phyloP scores from a whole-genome alignment of 805 yeast species.

The Myxozyma nipponensis region DNA sequence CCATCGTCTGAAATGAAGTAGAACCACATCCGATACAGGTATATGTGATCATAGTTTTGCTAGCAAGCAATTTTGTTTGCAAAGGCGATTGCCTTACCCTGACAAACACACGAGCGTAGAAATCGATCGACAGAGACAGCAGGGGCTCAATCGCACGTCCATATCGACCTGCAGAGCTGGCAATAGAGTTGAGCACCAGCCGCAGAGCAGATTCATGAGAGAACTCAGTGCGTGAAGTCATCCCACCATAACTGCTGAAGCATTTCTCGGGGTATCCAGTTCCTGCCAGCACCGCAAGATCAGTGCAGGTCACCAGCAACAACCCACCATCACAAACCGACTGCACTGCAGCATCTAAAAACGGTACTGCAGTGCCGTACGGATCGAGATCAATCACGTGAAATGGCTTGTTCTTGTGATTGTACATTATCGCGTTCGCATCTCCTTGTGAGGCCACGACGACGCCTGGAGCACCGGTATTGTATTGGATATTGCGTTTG shows the following conservation, averaged over 20 bases:
- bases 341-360: conserved; percentile 86
- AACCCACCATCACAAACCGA: conserved; percentile 80
- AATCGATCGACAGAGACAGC: conserved; percentile 81
- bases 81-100: conserved; percentile 74
- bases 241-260: conserved; percentile 91
- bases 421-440: conserved; percentile 80
- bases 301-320: conserved; percentile 90
- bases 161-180: conserved; percentile 83
- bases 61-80: conserved; percentile 72
- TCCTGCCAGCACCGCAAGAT: conserved; percentile 92
- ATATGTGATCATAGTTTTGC: conserved; percentile 71
- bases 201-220: conserved; percentile 93
- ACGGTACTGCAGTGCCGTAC: conserved; percentile 96
- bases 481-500: conserved; percentile 63
- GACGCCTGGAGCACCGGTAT: conserved; percentile 48
- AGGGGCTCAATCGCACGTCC: conserved; percentile 85
- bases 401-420: conserved; percentile 42
- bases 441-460: conserved; percentile 77
- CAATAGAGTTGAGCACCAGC: conserved; percentile 70
- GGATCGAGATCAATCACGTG: conserved; percentile 95
- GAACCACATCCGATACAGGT: conserved; percentile 88
- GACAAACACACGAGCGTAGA: conserved; percentile 82
- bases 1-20: conserved; percentile 66
- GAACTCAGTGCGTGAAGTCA: conserved; percentile 71
- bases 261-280: conserved; percentile 96